These are phyloP conservation scores for Globisporangium polare DNA, from an alignment of 352 stramenopile genomes.

Conservation along the genomic window DNA sequence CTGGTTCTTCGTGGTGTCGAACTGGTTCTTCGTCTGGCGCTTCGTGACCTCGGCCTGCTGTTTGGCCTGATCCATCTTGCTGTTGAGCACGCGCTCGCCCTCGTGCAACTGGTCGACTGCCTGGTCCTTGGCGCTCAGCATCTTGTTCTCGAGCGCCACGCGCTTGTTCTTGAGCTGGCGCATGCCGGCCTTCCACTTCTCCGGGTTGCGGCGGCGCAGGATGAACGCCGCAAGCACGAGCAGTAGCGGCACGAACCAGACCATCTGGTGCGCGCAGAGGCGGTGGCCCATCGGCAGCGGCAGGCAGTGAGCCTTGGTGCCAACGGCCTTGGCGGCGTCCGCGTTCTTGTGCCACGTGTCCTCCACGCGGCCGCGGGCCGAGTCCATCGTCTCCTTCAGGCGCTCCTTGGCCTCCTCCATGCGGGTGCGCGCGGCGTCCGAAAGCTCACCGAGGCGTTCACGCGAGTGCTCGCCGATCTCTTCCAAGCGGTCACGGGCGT, in stretches of 20 bases:
- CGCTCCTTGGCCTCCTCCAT: slow-evolving; percentile 36
- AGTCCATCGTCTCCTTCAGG: slow-evolving; percentile 42
- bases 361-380: slow-evolving; percentile 30
- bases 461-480: slow-evolving; percentile 26
- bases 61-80: slow-evolving; percentile 25
- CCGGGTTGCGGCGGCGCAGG: slow-evolving; percentile 58
- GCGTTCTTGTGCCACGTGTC: slow-evolving; percentile 56
- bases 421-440: slow-evolving; percentile 18
- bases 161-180: slow-evolving; percentile 46
- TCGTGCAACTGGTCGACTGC: slow-evolving; percentile 32
- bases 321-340: slow-evolving; percentile 41
- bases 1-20: neutral
- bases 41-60: neutral
- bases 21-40: neutral
- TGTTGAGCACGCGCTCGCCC: slow-evolving; percentile 24
- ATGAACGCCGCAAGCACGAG: slow-evolving; percentile 29
- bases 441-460: slow-evolving; percentile 21
- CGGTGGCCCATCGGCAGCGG: slow-evolving; percentile 29
- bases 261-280: slow-evolving; percentile 42
- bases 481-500: slow-evolving; percentile 31
- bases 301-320: slow-evolving; percentile 50
- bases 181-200: slow-evolving; percentile 58
- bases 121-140: slow-evolving; percentile 40
- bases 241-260: slow-evolving; percentile 44
- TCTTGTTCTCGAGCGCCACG: slow-evolving; percentile 38